phyloP scores from a whole-genome alignment of 2,329 filamentous ascomycete genomes.

The Tolypocladium sp. region DNA sequence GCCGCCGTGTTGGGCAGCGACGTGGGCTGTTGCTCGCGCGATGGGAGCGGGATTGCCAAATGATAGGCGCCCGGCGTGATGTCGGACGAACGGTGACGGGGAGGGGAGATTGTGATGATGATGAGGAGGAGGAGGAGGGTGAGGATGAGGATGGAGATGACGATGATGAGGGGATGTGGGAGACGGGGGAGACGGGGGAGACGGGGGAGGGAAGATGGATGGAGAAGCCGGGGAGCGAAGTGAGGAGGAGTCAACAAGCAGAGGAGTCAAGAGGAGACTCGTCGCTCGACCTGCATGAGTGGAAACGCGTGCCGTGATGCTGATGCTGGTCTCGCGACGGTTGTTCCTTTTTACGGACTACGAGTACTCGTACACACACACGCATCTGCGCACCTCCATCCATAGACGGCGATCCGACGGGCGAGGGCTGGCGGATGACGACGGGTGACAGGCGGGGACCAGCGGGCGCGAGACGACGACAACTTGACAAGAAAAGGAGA shows the following conservation, averaged over 20 bases:
- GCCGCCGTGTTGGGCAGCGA: neutral
- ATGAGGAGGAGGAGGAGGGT: neutral
- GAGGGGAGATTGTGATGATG: neutral
- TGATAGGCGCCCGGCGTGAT: neutral
- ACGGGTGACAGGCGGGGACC: neutral
- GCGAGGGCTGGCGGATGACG: neutral
- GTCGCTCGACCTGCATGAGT: neutral
- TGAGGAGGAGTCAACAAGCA: neutral
- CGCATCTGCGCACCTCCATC: neutral
- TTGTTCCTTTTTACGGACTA: neutral
- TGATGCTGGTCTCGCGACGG: neutral
- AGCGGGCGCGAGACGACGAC: neutral
- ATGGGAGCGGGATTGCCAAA: neutral
- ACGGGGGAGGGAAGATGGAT: neutral
- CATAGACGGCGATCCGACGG: neutral
- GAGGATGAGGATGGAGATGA: neutral
- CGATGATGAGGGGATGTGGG: neutral
- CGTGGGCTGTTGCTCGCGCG: neutral
- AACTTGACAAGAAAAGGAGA: neutral
- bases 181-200: neutral
- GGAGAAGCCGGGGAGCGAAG: neutral
- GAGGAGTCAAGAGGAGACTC: neutral
- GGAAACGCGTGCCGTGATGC: neutral
- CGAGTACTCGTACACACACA: neutral
- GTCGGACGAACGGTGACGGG: neutral